A percentile compares a stretch with the other conserved stretches of the same genome.
Conservation (phyloP, 176 grass and related monocot genomes). For the Poa annua region DNA sequence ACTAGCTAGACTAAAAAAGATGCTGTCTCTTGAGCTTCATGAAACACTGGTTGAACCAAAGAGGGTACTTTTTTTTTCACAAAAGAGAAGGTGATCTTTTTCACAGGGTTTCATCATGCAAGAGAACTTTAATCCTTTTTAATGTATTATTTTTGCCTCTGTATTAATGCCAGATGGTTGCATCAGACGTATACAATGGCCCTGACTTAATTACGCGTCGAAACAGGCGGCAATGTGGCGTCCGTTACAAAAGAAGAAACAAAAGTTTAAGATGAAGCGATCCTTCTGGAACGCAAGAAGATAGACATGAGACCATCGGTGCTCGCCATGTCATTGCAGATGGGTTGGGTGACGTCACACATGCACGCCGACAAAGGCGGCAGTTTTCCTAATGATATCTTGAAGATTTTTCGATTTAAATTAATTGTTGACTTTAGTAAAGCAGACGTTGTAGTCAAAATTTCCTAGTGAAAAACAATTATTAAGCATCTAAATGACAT, state of each 20-base stretch:
- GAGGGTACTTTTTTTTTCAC: background rate
- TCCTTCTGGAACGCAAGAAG: background rate
- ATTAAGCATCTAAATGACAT: background rate
- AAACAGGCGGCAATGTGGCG: too few relatives aligned
- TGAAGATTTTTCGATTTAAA: background rate
- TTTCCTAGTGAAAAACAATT: background rate
- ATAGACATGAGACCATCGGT: background rate
- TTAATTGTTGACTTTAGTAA: background rate
- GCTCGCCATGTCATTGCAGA: background rate
- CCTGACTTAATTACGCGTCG: background rate
- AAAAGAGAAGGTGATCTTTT: too few relatives aligned
- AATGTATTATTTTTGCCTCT: too few relatives aligned
- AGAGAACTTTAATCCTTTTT: background rate
- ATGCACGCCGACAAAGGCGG: fast-evolving
- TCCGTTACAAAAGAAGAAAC: background rate
- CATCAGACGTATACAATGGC: too few relatives aligned
- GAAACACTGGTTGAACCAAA: background rate
- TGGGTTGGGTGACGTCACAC: background rate
- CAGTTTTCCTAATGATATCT: background rate
- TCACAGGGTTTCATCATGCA: background rate
- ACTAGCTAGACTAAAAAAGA: background rate
- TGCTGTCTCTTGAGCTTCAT: background rate
- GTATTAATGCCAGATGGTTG: too few relatives aligned
- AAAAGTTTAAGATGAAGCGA: background rate
- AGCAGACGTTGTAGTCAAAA: background rate